Base-by-base conservation (phyloP, 176 grass and related monocot species). In the Saccharum officinarum region DNA sequence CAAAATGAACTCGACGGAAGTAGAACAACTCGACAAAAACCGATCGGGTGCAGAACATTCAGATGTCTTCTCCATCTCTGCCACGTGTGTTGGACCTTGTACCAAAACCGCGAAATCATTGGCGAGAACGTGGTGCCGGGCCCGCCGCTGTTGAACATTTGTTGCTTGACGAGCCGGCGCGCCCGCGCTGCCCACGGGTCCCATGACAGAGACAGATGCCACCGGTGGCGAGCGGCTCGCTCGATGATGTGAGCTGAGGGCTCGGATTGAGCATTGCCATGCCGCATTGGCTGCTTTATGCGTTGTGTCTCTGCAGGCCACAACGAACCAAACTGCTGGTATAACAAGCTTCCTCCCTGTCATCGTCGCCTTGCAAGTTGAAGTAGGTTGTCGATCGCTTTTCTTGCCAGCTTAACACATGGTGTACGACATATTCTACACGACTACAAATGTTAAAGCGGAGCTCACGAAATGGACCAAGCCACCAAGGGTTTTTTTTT, bases 321-420 rank as follows among this genome's bases (percentile, higher is more conserved):
- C 45, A 14, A 79, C 68, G 33, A 49, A 54, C 46, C 73, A 71
- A 81, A 34, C 39, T 20, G 22, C 22, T 15, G 13, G n/a, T 12
- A 8, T 25, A 72, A 28, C 28, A 28, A 67, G 50, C 5, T 66
- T 7, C 73, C 30, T 69, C 22, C 50, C 49, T 77, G 47, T 73
- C 69, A 73, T 59, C n/a, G 4, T 47, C 17, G 7, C 68, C 12
- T 30, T 16, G 61, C 80, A 49, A 71, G 64, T 71, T 69, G 28
- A 82, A 70, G 41, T 11, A 62, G 78, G 75, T 79, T 61, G 75
- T 7, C 61, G 23, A 62, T 54, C 60, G 67, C 50, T 46, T 80
- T 80, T 80, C 31, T 33, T 68, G 68, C 75, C 89, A 87, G 59
- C 75, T 69, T 69, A 13, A 23, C 44, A 80, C 47, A 62, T 74